Base-by-base conservation (phyloP, 176 grass and related monocot species). In the Avena sativa region DNA sequence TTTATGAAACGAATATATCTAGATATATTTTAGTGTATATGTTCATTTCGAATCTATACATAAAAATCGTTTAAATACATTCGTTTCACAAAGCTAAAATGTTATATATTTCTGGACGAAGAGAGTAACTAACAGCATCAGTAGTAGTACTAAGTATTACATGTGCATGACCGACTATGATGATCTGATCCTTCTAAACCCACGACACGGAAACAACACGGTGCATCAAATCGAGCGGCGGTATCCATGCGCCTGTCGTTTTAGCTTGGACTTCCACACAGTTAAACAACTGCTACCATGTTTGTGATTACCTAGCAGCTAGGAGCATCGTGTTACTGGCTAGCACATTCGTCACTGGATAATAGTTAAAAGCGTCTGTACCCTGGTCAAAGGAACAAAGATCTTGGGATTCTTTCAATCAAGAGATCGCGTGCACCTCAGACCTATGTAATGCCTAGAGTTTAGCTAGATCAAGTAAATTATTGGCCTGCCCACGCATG, bases 181-280 rank as follows among this genome's bases (percentile, higher is more conserved):
- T 28, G 40, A 3, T 43, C 6, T n/a, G 5, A 48, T 49, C 43
- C 43, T 49, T 48, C 5, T 1, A 26, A 5, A 43, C 76, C 17
- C 2, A n/a, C 12, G 78, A 75, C 78, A 81, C 55, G 58, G 30
- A 53, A 56, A 36, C 28, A 78, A 60, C 53, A 62, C 11, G 66
- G 43, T 7, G 43, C 57, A 6, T 84, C 74, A 89, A 73, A 46
- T 84, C 55, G 20, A 65, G 75, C 81, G 43, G 53, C 84, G 87
- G 44, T 84, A 44, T 74, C 65, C 65, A 49, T 58, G 87, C 23
- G 36, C 14, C 52, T 82, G 88, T 82, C 71, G 77, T 86, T 78
- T 57, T 51, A 25, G 65, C 21, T 69, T 34, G 6, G n/a, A 28
- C 61, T 49, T 40, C 0, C 38, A 40, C 78, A 28, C 30, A 36